A percentile compares a stretch with the other conserved stretches of the same genome.
These are phyloP conservation scores for Durio zibethinus DNA, from an alignment of 345 rosid species.

Conservation along the genomic window DNA sequence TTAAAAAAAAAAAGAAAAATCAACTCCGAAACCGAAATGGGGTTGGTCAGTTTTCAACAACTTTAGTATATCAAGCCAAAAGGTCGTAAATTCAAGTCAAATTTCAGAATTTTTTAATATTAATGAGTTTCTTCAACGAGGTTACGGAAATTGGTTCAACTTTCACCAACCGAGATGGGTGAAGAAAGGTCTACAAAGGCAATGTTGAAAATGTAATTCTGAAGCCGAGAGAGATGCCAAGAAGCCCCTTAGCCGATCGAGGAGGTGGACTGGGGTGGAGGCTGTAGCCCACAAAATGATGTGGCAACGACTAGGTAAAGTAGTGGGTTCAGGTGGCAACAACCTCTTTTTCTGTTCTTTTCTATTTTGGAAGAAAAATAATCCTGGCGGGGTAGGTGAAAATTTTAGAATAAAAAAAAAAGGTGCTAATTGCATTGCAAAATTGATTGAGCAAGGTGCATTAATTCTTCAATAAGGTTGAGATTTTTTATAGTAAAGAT, in stretches of 20 bases:
- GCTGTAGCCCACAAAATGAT: not conserved
- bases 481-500: too few relatives aligned
- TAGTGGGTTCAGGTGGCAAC: constrained; percentile 7
- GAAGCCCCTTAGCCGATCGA: not conserved
- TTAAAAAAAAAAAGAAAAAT: too few relatives aligned
- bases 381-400: not conserved
- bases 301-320: not conserved
- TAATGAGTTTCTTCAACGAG: not conserved
- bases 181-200: not conserved
- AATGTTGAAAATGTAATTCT: not conserved
- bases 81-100: not conserved
- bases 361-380: not conserved
- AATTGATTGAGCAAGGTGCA: too few relatives aligned
- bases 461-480: too few relatives aligned
- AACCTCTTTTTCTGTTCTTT: too few relatives aligned
- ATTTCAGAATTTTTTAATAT: not conserved
- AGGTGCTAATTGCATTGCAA: not conserved
- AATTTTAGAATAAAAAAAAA: not conserved
- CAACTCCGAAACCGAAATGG: too few relatives aligned
- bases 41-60: not conserved
- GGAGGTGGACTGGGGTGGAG: not conserved
- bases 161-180: not conserved
- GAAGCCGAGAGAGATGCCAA: not conserved
- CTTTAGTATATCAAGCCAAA: not conserved
- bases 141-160: not conserved